These are phyloP conservation scores for Leucogyrophana mollusca DNA, from an alignment of 768 basidiomycete genomes.

Conservation along the genomic window DNA sequence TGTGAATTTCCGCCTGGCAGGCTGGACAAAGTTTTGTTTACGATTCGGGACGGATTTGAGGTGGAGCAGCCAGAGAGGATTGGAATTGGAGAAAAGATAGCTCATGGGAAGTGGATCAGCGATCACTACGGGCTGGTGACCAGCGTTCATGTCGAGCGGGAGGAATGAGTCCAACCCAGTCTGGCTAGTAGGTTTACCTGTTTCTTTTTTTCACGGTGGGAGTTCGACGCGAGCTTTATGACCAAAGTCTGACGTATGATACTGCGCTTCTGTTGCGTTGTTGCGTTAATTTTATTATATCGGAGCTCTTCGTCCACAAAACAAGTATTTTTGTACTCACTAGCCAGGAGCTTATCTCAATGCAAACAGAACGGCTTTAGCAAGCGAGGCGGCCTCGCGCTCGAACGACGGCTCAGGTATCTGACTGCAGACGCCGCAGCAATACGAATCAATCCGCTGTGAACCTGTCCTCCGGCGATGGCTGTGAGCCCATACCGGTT, in stretches of 20 bases:
- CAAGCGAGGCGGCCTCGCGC: no score
- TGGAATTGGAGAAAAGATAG: slow-evolving; percentile 52
- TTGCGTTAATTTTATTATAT: slow-evolving; percentile 5
- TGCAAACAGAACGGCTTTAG: no score
- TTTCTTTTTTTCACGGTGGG: background rate
- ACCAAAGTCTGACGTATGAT: slow-evolving; percentile 2
- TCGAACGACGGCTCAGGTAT: no score
- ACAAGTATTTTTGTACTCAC: slow-evolving; percentile 5
- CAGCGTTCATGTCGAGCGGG: slow-evolving; percentile 29
- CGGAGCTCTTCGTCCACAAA: background rate
- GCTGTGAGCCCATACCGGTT: no score
- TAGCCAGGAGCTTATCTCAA: no score
- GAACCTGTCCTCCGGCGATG: no score
- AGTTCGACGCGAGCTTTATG: background rate
- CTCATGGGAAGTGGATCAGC: slow-evolving; percentile 50
- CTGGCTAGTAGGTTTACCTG: no score
- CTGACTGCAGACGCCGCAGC: no score
- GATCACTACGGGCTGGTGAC: slow-evolving; percentile 66
- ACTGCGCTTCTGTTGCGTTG: background rate
- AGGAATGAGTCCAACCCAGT: slow-evolving; percentile 10
- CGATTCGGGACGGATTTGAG: slow-evolving; percentile 45
- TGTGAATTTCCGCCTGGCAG: slow-evolving; percentile 47
- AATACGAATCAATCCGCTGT: background rate
- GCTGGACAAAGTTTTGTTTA: slow-evolving; percentile 67
- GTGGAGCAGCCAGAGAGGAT: slow-evolving; percentile 55